Base-by-base conservation (phyloP, 257 asterid species). In the Rauvolfia tetraphylla region DNA sequence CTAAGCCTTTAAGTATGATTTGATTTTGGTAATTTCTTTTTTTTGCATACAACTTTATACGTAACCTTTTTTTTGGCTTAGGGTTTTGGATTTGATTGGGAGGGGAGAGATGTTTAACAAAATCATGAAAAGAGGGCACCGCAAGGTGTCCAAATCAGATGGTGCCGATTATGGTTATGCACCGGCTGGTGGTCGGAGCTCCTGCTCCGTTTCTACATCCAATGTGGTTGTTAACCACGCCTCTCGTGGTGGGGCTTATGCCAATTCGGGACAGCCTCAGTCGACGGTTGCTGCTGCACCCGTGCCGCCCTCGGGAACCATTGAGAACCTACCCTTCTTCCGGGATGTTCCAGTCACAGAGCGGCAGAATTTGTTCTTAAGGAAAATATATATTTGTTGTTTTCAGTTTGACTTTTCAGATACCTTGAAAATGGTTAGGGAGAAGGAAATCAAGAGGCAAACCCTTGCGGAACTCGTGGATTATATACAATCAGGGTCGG, bases 391-490 rank as follows among this genome's bases (percentile, higher is more conserved):
- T 82, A 79, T 89, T 7, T 93, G 97, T 61, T 87, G 88, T 86
- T 75, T 72, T 68, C 88, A 72, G 66, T 89, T 87, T 75, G 92
- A 91, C 79, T 90, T 89, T 72, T 51, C 79, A 15, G 97, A 90
- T 62, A 76, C 84, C 15, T 51, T 88, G 84, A 87, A 86, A 74
- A 79, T 82, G 85, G 68, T 69, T 70, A 82, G 85, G 83, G 98
- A 93, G 72, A 91, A 89, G 82, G 96, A 91, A 81, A 87, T 88
- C n/a, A 91, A 93, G 74, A 81, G 87, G 79, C 93, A 85, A 67
- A 83, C 93, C 13, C 80, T 93, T 44, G 82, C 67, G 15, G 98
- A 93, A 80, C 89, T 93, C 13, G 90, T 90, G 34, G 98, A 91
- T 79, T 89, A 84, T 58, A 73, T 90, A 46, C 96, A 91, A 77